A percentile compares a stretch with the other conserved stretches of the same genome.
These are phyloP conservation scores for Sodiomyces alkalinus DNA, from an alignment of 2,329 filamentous ascomycete species.

Conservation along the genomic window DNA sequence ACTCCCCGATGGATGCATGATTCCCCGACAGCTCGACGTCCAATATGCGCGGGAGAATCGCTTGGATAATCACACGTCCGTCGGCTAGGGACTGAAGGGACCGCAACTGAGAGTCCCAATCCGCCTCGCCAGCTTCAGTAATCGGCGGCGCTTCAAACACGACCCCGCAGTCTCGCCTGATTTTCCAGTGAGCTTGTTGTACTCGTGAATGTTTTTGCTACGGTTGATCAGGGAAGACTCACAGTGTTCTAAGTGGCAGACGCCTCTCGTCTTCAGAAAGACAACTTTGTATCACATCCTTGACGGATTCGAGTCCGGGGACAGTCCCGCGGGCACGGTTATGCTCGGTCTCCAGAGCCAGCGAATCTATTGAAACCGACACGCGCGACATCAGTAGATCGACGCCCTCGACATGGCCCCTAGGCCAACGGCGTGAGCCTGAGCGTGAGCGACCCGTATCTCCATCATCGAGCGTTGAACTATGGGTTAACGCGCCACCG, in stretches of 20 bases:
- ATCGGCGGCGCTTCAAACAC: constrained; percentile 7
- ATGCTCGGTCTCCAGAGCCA: constrained; percentile 5
- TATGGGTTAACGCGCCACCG: no score
- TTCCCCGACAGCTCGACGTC: background rate
- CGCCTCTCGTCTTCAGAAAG: constrained; percentile 4
- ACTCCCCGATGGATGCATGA: background rate
- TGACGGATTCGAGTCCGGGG: constrained; percentile 4
- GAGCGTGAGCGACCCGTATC: no score
- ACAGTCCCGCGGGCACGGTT: constrained; percentile 1
- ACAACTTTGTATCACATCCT: constrained; percentile 3
- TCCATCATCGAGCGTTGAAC: no score
- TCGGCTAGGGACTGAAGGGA: constrained; percentile 2
- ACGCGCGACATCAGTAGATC: constrained; percentile 6
- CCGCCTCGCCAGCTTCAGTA: constrained; percentile 1
- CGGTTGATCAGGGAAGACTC: background rate
- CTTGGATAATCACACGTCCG: constrained; percentile 5
- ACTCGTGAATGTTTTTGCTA: background rate
- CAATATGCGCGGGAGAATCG: constrained; percentile 1
- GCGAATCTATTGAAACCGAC: constrained; percentile 6
- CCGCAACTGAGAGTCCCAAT: constrained; percentile 6
- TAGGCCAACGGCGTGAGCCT: constrained; percentile 6
- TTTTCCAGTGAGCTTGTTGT: constrained; percentile 1
- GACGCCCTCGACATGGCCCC: constrained; percentile 3
- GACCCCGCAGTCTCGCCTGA: constrained; percentile 7
- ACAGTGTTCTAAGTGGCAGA: constrained; percentile 6